Evolutionary conservation across 306 rosid species (phyloP), one percentile per base, ranked within the genome.

Genomic region (Benincasa hispida): DNA sequence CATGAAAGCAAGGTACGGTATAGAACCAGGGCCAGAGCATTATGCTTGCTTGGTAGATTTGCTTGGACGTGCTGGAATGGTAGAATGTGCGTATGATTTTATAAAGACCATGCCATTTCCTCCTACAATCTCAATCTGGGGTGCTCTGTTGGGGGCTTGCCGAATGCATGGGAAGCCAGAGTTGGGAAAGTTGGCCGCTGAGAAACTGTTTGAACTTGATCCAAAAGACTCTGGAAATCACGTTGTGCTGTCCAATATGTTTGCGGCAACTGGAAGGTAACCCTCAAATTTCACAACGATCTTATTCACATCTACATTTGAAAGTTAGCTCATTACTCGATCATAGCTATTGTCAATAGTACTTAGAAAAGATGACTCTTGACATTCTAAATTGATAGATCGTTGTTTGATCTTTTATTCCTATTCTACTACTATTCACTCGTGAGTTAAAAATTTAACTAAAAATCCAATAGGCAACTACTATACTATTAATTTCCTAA

Each of bases 221-320:
- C 96, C 93, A 27, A 87, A 84, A 25, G 98, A 93, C 85, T 89
- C 98, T 2, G 98, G 98, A 80, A 89, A 91, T 76, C 91, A 87
- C 80, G 94, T 91, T 45, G 89, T 93, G 82, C 88, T 93, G 66
- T 93, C 97, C 25, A 93, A 93, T 60, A 81, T 90, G 86, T 85
- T 91, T 63, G 93, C 96, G n/a, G 87, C 89, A 54, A 84, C 92
- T 58, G 92, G 96, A 81, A 89, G 96, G 96, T 93, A 89, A 79
- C 51, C 30, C 28, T n/a, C 17, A 37, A 65, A 65, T n/a, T 35
- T 35, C 45, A 37, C 21, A 19, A 8, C 10, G 28, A 8, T 60
- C 37, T 60, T 24, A 58, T 58, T 58, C 63, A 11, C 5, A 13
- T 51, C 22, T 5, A 18, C 24, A 17, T 47, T 47, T 19, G 13